Percentiles rank a stretch among this genome's conserved stretches.
Evolutionary conservation across 2,329 filamentous ascomycete genomes (phyloP).

Genomic region (Aspergillus spinulosporus): DNA sequence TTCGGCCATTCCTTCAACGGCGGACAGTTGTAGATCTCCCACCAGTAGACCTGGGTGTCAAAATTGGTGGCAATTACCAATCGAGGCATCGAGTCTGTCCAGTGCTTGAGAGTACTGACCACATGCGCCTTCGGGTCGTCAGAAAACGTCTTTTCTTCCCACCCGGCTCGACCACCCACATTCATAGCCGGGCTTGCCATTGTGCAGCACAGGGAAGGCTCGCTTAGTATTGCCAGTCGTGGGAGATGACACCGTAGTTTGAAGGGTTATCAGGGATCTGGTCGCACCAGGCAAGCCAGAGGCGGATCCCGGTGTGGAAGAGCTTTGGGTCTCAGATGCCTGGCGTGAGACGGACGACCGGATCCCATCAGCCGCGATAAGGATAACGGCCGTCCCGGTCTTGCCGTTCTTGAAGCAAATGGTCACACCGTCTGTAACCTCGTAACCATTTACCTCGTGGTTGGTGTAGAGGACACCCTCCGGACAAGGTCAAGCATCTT

Average conservation of each 20-base stretch:
- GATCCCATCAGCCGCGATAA: slow-evolving; percentile 23
- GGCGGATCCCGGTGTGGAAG: slow-evolving; percentile 22
- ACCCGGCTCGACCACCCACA: slow-evolving; percentile 26
- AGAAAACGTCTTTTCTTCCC: slow-evolving; percentile 21
- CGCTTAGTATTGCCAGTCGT: slow-evolving; percentile 22
- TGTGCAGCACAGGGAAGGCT: slow-evolving; percentile 25
- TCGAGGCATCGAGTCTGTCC: slow-evolving; percentile 5
- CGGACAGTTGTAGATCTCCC: slow-evolving; percentile 8
- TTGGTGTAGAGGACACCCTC: slow-evolving; percentile 15
- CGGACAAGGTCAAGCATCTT: slow-evolving; percentile 23
- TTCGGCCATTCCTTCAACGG: slow-evolving; percentile 10
- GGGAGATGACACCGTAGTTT: slow-evolving; percentile 19
- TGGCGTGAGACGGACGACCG: slow-evolving; percentile 20
- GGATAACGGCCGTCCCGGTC: slow-evolving; percentile 18
- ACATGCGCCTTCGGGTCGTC: slow-evolving; percentile 14
- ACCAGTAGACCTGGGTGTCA: slow-evolving; percentile 5
- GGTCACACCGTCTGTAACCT: not conserved
- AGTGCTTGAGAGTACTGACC: not conserved
- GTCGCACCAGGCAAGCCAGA: slow-evolving; percentile 26
- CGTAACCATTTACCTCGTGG: slow-evolving; percentile 16
- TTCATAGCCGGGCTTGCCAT: slow-evolving; percentile 24
- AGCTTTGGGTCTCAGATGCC: slow-evolving; percentile 21
- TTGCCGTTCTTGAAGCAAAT: not conserved
- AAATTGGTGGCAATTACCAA: slow-evolving; percentile 1
- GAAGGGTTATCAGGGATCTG: slow-evolving; percentile 17